Evolutionary conservation across 495 filamentous ascomycete species (phyloP), one percentile per base, ranked within the genome.

Genomic region (Trichoderma gamsii): DNA sequence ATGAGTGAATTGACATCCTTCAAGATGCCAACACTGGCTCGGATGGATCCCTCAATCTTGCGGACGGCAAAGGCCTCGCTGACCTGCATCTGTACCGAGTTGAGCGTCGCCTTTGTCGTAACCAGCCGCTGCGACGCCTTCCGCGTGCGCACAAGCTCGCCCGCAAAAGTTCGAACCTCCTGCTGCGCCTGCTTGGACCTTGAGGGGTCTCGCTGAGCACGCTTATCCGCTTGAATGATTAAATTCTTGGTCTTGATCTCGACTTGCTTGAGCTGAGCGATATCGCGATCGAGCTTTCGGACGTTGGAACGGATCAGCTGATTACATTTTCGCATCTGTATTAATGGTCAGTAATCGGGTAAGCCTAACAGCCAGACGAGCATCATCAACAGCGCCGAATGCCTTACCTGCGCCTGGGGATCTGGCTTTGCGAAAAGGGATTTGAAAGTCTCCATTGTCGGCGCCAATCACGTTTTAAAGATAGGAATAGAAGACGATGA

Each of bases 31-130:
- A 94, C 94, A 68, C 86, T 89, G 64, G 90, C 91, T 66, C 87
- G 83, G 71, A 99, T 91, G 75, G 87, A 92, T 52, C 96, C 96
- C 82, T 97, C 94, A 71, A 98, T 97, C 83, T 96, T 97, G 70
- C 93, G 88, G 73, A 97, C 88, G 6, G 92, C 91, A 74, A 98
- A 99, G 2, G 96, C 94, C 79, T 98, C 94, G 73, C 91, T 92
- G 70, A 99, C 96, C 78, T 98, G 96, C 96, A 97, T 97, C 72
- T 93, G 88, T 67, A 99, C 96, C 75, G 89, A 92, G 78, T 90
- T 88, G 21, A 99, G 85, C 79, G 97, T 95, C 7, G 95, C 96
- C 73, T 93, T 93, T 69, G 86, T 89, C 1, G 96, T 98, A 43
- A 85, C 80, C 23, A 99, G 82, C 23, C 95, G 88, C 27, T 82